These are phyloP conservation scores for Xylaria sp. DNA, from an alignment of 2,329 filamentous ascomycete genomes.

Conservation along the genomic window DNA sequence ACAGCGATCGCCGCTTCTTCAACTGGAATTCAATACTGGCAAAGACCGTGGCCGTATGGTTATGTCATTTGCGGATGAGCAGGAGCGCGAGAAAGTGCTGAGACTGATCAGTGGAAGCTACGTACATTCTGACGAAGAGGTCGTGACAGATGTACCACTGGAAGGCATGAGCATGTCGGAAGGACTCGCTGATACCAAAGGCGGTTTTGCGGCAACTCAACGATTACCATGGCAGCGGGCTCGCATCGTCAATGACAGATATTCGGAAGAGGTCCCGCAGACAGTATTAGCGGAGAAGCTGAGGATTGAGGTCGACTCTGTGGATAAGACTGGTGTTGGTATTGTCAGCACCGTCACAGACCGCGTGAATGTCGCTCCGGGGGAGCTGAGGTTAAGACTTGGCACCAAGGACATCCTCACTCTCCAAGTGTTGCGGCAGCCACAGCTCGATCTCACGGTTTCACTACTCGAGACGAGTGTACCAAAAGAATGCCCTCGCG, in stretches of 20 bases:
- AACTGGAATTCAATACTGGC: conserved; percentile 76
- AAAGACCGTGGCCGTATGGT: conserved; percentile 77
- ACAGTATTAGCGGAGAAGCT: conserved; percentile 82
- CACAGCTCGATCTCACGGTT: conserved; percentile 81
- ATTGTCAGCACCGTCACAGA: conserved; percentile 78
- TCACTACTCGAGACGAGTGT: conserved; percentile 77
- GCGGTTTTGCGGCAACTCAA: conserved; percentile 60
- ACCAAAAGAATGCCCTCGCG: conserved; percentile 69
- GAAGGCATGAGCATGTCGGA: conserved; percentile 72
- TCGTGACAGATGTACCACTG: conserved; percentile 76
- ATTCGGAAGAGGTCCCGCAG: conserved; percentile 69
- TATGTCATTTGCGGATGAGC: conserved; percentile 79
- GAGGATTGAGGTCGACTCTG: conserved; percentile 78
- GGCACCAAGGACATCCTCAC: conserved; percentile 70
- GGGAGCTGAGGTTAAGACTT: conserved; percentile 75
- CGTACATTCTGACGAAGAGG: conserved; percentile 73
- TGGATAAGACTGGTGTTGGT: conserved; percentile 58
- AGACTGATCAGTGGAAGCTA: conserved; percentile 78
- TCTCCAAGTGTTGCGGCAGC: conserved; percentile 75
- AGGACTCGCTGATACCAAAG: conserved; percentile 61
- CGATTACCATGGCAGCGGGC: conserved; percentile 72
- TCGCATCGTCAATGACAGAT: conserved; percentile 78
- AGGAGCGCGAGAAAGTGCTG: conserved; percentile 77
- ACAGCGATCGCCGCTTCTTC: conserved; percentile 73
- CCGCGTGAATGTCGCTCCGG: conserved; percentile 81